Base-by-base conservation (phyloP, 495 filamentous ascomycete genomes). In the Terfezia claveryi region DNA sequence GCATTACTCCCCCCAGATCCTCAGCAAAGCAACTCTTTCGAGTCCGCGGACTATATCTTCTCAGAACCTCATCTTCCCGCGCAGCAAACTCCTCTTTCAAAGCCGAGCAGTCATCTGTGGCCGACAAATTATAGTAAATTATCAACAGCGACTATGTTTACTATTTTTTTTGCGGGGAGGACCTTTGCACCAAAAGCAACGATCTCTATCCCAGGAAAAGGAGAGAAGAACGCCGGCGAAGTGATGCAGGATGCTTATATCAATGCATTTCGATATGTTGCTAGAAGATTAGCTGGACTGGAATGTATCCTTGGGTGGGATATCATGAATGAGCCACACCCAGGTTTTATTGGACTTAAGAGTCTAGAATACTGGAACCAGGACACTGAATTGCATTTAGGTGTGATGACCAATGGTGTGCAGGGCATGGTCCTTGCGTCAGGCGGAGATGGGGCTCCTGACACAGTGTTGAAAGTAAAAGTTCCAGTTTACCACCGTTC, bases 121-220 rank as follows among this genome's bases (percentile, higher is more conserved):
- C 62, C 63, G 23, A 65, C 63, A 36, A 65, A 65, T 16, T 65
- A 65, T 56, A 60, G 78, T 50, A 80, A 92, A 44, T 72, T 94
- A 27, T 87, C 81, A 7, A 85, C 85, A 53, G 84, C 85, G 58
- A 85, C 85, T 49, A 88, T 96, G 61, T 96, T 94, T 63, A 94
- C 91, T 0, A 67, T 94, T 37, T 98, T 95, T 70, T 96, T 88
- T 68, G 82, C 69, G 5, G 81, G 81, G 2, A 71, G 72, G 44
- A 78, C 80, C 55, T 85, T 83, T 66, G 79, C 82, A 1, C 82
- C 82, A 1, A 82, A 81, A 57, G 81, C 81, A 12, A 6, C 41
- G 4, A 74, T 85, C 8, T 61, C 63, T 52, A 78, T 82, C 38
- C 74, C 83, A 58, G 81, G 79, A 12, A 32, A 7, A 32, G 41